phyloP scores from a whole-genome alignment of 2,329 filamentous ascomycete species.

The Hypoxylon sp. region DNA sequence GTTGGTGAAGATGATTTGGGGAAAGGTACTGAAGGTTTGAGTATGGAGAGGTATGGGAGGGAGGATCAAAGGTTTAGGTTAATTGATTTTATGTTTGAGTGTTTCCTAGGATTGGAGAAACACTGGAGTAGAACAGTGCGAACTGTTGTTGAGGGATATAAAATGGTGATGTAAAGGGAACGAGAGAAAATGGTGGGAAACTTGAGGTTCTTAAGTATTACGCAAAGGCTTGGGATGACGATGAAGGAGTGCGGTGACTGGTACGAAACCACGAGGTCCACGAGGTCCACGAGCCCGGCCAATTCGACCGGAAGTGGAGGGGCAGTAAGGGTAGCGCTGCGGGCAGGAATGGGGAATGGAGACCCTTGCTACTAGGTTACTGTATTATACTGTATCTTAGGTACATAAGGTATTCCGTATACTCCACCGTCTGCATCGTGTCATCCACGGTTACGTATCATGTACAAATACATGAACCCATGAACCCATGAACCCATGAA shows the following conservation, averaged over 20 bases:
- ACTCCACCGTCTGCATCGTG: conserved; percentile 19
- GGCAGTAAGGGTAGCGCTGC: conserved; percentile 16
- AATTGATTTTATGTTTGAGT: conserved; percentile 7
- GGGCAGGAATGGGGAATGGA: conserved; percentile 32
- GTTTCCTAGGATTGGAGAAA: conserved; percentile 12
- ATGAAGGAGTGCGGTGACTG: conserved; percentile 13
- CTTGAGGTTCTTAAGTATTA: conserved; percentile 31
- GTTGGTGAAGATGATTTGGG: conserved; percentile 7
- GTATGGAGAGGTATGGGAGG: background rate
- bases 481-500: background rate
- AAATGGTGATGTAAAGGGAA: conserved; percentile 8
- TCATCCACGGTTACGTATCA: conserved; percentile 21
- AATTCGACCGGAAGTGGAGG: conserved; percentile 41
- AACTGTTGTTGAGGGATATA: conserved; percentile 14
- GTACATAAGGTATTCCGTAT: too few relatives aligned
- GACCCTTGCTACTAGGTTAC: conserved; percentile 13
- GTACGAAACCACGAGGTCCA: too few relatives aligned
- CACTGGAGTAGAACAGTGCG: conserved; percentile 8
- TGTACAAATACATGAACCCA: conserved; percentile 1
- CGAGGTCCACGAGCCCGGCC: conserved; percentile 34
- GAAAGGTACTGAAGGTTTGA: background rate
- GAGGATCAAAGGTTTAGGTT: conserved; percentile 1
- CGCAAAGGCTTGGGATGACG: conserved; percentile 4
- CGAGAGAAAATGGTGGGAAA: conserved; percentile 14
- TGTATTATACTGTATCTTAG: conserved; percentile 36